Evolutionary conservation across 805 yeast genomes (phyloP).

Genomic region (Kazachstania psychrophila): DNA sequence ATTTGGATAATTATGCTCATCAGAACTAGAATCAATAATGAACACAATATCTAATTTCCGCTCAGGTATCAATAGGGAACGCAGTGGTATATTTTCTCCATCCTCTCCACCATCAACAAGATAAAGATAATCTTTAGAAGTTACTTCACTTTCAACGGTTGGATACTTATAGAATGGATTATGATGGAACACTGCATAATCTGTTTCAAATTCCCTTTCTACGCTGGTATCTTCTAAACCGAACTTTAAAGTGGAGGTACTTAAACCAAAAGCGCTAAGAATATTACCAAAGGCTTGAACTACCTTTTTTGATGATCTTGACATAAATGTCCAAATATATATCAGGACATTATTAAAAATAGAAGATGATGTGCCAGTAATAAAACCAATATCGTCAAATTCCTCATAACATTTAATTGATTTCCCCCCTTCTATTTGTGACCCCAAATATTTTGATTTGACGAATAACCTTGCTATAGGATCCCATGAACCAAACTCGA

Average conservation of each 20-base stretch:
- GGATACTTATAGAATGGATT: slow-evolving; percentile 45
- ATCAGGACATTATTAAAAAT: slow-evolving; percentile 47
- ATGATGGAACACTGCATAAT: slow-evolving; percentile 52
- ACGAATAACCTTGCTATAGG: slow-evolving; percentile 37
- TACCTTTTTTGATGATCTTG: slow-evolving; percentile 27
- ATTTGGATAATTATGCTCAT: slow-evolving; percentile 46
- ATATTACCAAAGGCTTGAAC: slow-evolving; percentile 30
- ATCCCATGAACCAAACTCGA: slow-evolving; percentile 66
- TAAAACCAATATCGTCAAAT: slow-evolving; percentile 50
- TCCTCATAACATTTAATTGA: slow-evolving; percentile 40
- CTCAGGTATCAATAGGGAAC: slow-evolving; percentile 53
- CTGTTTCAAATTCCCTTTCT: slow-evolving; percentile 21
- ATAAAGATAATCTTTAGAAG: slow-evolving; percentile 28
- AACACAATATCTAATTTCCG: slow-evolving; percentile 55
- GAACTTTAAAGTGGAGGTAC: slow-evolving; percentile 1
- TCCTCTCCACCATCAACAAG: slow-evolving; percentile 79
- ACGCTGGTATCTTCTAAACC: background rate
- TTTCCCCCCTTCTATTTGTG: slow-evolving; percentile 37
- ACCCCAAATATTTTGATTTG: slow-evolving; percentile 45
- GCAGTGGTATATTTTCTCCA: slow-evolving; percentile 58
- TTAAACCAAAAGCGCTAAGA: slow-evolving; percentile 21
- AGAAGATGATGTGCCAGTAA: slow-evolving; percentile 57
- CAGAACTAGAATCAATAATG: slow-evolving; percentile 53
- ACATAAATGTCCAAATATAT: slow-evolving; percentile 36
- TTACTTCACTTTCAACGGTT: slow-evolving; percentile 16